Percentiles rank a stretch among this genome's conserved stretches.
Conservation (phyloP, 192 early-diverging fungal species). For the Globomyces pollinis-pini region DNA sequence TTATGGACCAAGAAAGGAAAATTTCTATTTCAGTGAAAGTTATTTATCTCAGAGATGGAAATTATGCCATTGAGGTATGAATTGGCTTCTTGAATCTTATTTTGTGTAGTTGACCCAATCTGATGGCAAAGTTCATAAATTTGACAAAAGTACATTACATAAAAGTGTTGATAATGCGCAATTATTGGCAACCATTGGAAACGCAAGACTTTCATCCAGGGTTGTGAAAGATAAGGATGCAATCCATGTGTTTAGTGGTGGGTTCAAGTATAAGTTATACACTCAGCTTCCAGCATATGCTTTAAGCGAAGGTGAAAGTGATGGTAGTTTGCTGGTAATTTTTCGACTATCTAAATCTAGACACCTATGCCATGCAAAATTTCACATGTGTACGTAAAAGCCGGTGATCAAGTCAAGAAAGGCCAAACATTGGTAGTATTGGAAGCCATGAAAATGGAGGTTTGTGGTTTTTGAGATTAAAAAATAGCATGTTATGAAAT, state of each 20-base stretch:
- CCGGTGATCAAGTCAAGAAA: conserved; percentile 73
- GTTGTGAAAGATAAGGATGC: conserved; percentile 57
- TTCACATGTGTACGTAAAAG: conserved; percentile 59
- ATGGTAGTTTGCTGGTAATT: conserved; percentile 48
- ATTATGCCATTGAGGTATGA: not conserved
- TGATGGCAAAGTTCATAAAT: not conserved
- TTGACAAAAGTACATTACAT: not conserved
- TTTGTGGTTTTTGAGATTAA: conserved; percentile 15
- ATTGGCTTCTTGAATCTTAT: not conserved
- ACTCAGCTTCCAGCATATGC: not conserved
- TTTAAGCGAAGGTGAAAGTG: not conserved
- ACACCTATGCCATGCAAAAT: conserved; percentile 99
- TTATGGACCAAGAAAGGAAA: not conserved
- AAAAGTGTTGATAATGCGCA: not conserved
- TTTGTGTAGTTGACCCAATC: not conserved
- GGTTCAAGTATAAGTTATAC: conserved; percentile 19
- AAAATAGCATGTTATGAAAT: conserved; percentile 70
- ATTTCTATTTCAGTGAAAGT: not conserved
- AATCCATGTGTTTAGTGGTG: conserved; percentile 58
- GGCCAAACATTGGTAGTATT: conserved; percentile 75
- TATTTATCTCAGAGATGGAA: not conserved
- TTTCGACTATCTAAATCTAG: no score
- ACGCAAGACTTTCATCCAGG: conserved; percentile 47
- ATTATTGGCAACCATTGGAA: conserved; percentile 53
- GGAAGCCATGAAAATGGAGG: conserved; percentile 99